phyloP scores from a whole-genome alignment of 176 grass and related monocot species.

The Oryza coarctata region DNA sequence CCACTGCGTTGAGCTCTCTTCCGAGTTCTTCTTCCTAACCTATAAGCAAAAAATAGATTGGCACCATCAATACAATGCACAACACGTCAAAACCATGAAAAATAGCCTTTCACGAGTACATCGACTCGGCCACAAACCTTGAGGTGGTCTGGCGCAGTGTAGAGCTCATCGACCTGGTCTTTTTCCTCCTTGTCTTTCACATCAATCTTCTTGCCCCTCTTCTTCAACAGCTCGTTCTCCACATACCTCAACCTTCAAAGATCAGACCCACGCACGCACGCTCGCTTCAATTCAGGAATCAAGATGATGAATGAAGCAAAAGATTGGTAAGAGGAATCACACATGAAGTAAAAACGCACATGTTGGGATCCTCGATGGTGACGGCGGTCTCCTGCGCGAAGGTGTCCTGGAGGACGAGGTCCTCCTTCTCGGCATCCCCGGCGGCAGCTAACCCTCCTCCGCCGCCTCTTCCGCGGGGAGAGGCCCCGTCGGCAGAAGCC shows the following conservation, averaged over 20 bases:
- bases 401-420: conserved; percentile 89
- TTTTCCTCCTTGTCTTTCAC: conserved; percentile 64
- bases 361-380: conserved; percentile 95
- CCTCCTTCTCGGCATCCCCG: conserved; percentile 59
- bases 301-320: background rate
- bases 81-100: background rate
- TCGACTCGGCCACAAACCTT: conserved; percentile 53
- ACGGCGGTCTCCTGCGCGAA: conserved; percentile 97
- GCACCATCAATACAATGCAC: background rate
- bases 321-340: background rate
- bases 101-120: background rate
- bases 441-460: background rate
- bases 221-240: conserved; percentile 80
- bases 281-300: background rate
- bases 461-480: background rate
- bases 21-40: conserved; percentile 94
- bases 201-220: conserved; percentile 76
- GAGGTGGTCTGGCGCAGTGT: conserved; percentile 77
- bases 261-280: background rate
- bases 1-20: conserved; percentile 98
- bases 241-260: conserved; percentile 87
- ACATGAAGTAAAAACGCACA: conserved; percentile 31
- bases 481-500: conserved; percentile 9
- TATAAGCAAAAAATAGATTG: conserved; percentile 31
- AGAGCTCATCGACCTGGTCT: conserved; percentile 80